Conservation (phyloP, 352 stramenopile genomes). For the Phytophthora cryptogea region DNA sequence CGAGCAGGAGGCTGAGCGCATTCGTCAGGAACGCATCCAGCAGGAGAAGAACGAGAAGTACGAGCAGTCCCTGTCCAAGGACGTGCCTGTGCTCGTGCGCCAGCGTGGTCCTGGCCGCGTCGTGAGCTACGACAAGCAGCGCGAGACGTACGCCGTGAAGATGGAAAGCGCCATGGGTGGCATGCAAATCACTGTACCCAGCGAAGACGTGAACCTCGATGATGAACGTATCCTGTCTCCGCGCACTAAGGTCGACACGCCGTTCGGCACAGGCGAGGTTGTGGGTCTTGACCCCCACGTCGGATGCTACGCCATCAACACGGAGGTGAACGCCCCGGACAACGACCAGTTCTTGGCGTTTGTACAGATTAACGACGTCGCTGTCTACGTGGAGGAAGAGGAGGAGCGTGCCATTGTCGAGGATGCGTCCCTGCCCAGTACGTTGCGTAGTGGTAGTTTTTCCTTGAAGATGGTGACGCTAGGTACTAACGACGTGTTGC, state of each 20-base stretch:
- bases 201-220: constrained; percentile 74
- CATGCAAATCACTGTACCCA: constrained; percentile 74
- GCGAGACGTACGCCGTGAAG: constrained; percentile 74
- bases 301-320: constrained; percentile 90
- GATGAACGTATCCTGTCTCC: constrained; percentile 87
- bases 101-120: constrained; percentile 72
- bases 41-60: constrained; percentile 83
- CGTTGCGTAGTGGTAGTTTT: constrained; percentile 28
- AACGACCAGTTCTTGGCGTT: constrained; percentile 85
- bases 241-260: constrained; percentile 83
- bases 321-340: constrained; percentile 73
- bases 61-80: constrained; percentile 84
- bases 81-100: constrained; percentile 84
- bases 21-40: constrained; percentile 51
- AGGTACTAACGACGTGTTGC: constrained; percentile 22
- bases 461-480: constrained; percentile 17
- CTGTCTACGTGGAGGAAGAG: constrained; percentile 67
- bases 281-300: constrained; percentile 86
- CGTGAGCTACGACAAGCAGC: constrained; percentile 81
- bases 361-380: constrained; percentile 81
- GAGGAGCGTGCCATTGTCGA: constrained; percentile 84
- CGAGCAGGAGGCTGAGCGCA: constrained; percentile 53
- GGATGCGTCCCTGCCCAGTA: constrained; percentile 78
- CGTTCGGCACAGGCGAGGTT: constrained; percentile 82
- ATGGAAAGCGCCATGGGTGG: constrained; percentile 70